phyloP scores from a whole-genome alignment of 345 rosid species.

The Citrus unshiu region DNA sequence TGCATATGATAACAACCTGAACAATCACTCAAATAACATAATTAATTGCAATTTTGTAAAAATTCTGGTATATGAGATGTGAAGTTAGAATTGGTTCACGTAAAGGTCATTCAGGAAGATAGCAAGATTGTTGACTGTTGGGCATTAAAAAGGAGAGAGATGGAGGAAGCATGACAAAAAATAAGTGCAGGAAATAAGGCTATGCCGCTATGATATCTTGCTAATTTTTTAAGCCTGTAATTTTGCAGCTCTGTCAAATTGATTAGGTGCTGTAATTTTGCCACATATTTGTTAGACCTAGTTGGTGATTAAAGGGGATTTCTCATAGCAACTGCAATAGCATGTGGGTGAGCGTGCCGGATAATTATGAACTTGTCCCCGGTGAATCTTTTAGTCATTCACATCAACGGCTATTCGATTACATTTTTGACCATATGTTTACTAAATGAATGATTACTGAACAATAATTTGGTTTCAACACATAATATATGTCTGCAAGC shows the following conservation, averaged over 20 bases:
- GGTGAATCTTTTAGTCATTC: neutral
- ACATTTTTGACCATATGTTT: too few species aligned
- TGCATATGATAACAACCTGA: too few species aligned
- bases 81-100: too few species aligned
- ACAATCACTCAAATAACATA: too few species aligned
- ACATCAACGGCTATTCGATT: neutral
- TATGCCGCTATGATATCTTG: neutral
- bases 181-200: too few species aligned
- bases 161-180: too few species aligned
- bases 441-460: neutral
- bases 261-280: neutral
- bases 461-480: neutral
- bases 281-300: neutral
- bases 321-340: neutral
- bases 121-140: too few species aligned
- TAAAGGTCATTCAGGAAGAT: too few species aligned
- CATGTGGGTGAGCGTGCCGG: neutral
- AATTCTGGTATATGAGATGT: too few species aligned
- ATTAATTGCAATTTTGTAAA: too few species aligned
- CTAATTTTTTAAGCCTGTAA: neutral
- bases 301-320: neutral
- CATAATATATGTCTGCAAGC: neutral
- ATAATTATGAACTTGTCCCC: neutral
- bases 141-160: too few species aligned
- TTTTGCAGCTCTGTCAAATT: neutral